A percentile compares a stretch with the other conserved stretches of the same genome.
Conservation (phyloP, 331 rosid species). For the Pyrus hybrid region DNA sequence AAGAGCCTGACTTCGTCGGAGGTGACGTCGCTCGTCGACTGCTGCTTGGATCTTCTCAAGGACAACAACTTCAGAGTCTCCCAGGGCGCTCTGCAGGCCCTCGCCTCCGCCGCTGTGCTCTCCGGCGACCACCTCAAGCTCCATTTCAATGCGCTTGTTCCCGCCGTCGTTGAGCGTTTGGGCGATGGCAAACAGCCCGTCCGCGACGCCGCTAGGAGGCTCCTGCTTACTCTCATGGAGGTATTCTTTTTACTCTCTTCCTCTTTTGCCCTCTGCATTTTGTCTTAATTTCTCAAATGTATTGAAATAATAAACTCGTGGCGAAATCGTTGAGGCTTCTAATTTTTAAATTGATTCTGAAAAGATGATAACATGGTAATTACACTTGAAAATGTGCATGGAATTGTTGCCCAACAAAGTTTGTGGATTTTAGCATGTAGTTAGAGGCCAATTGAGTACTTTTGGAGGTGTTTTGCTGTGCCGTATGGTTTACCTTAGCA, state of each 20-base stretch:
- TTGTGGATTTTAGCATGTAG: background rate
- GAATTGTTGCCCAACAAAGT: background rate
- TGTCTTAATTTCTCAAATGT: background rate
- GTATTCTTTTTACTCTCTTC: constrained; percentile 19
- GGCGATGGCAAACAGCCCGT: constrained; percentile 97
- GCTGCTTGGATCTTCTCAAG: constrained; percentile 91
- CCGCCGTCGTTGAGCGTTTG: constrained; percentile 88
- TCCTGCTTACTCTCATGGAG: constrained; percentile 97
- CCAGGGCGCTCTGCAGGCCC: constrained; percentile 91
- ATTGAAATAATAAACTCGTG: background rate
- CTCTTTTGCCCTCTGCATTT: background rate
- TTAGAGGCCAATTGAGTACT: background rate
- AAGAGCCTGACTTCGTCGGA: constrained; percentile 72
- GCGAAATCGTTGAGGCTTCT: background rate
- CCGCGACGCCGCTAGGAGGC: constrained; percentile 89
- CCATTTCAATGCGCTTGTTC: constrained; percentile 92
- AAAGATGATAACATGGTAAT: background rate
- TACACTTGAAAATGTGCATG: background rate
- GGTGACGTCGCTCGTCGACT: constrained; percentile 74
- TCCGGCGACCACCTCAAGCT: constrained; percentile 94
- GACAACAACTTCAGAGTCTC: constrained; percentile 91
- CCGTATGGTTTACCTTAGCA: background rate
- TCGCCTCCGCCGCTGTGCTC: constrained; percentile 95
- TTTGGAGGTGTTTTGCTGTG: background rate
- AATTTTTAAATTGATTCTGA: background rate